These are phyloP conservation scores for Lasiodiplodia hormozganensis DNA, from an alignment of 2,329 filamentous ascomycete species.

Conservation along the genomic window DNA sequence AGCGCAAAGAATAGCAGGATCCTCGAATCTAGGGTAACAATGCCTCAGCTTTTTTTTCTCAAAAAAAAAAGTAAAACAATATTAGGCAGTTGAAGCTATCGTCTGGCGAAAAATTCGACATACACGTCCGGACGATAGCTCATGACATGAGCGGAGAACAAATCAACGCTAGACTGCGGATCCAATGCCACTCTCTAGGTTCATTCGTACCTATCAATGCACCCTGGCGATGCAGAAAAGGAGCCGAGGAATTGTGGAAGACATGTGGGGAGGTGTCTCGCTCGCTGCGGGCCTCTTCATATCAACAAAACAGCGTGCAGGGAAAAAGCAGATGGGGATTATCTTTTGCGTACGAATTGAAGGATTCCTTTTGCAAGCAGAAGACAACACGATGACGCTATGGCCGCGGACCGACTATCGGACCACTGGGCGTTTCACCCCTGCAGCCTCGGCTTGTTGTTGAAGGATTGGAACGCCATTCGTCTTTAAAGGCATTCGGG, in stretches of 20 bases:
- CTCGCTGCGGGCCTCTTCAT: slow-evolving; percentile 16
- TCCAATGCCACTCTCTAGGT: too few relatives aligned
- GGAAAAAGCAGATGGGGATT: neutral
- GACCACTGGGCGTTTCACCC: slow-evolving; percentile 21
- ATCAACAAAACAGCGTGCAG: neutral
- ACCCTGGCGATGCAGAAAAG: neutral
- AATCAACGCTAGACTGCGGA: too few relatives aligned
- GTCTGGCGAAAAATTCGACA: too few relatives aligned
- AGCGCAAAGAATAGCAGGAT: too few relatives aligned
- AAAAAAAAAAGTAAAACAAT: too few relatives aligned
- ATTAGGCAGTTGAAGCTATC: too few relatives aligned
- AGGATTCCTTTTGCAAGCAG: slow-evolving; percentile 6
- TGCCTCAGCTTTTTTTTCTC: too few relatives aligned
- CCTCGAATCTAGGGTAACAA: too few relatives aligned
- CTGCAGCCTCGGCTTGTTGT: slow-evolving; percentile 23
- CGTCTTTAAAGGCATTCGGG: slow-evolving; percentile 3
- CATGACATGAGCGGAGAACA: too few relatives aligned
- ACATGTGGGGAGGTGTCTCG: neutral
- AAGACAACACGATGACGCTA: slow-evolving; percentile 1
- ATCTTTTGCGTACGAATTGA: neutral
- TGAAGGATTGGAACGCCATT: slow-evolving; percentile 15
- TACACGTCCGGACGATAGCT: too few relatives aligned
- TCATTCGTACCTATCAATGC: neutral
- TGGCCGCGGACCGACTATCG: slow-evolving; percentile 9
- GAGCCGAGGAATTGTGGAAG: slow-evolving; percentile 8